Evolutionary conservation across 192 early-diverging fungal genomes (phyloP).

Genomic region (Dissophora ornata): DNA sequence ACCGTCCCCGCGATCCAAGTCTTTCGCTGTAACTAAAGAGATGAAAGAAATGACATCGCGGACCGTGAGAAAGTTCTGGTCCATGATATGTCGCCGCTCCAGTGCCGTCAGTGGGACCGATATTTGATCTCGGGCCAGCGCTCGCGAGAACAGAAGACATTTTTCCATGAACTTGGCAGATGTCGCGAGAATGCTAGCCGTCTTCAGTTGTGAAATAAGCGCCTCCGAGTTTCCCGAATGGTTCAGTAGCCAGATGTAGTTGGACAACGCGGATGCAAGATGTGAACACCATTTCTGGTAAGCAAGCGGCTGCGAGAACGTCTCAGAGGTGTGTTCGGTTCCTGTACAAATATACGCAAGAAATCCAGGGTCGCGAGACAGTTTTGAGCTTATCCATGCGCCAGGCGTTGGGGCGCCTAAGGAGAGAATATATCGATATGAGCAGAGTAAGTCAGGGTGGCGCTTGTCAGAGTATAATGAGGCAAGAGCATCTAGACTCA

Average conservation of each 20-base stretch:
- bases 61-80: slow-evolving; percentile 38
- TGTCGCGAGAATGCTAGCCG: not conserved
- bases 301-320: slow-evolving; percentile 1
- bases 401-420: slow-evolving; percentile 21
- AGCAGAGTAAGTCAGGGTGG: not conserved
- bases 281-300: slow-evolving; percentile 48
- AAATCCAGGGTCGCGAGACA: slow-evolving; percentile 21
- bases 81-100: slow-evolving; percentile 26
- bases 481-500: too few species aligned
- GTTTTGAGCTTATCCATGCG: slow-evolving; percentile 32
- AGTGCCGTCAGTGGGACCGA: slow-evolving; percentile 16
- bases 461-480: too few species aligned
- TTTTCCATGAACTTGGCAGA: slow-evolving; percentile 39
- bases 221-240: slow-evolving; percentile 17
- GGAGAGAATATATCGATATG: not conserved
- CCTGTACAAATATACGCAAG: slow-evolving; percentile 9
- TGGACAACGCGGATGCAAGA: slow-evolving; percentile 36
- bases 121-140: not conserved
- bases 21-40: not conserved
- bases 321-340: not conserved
- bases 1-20: slow-evolving; percentile 14
- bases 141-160: slow-evolving; percentile 19
- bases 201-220: slow-evolving; percentile 11
- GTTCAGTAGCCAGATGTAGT: slow-evolving; percentile 50
- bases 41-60: slow-evolving; percentile 24